Percentiles rank a stretch among this genome's conserved stretches.
Conservation (phyloP, 768 basidiomycete species). For the Termitomyces sp. region DNA sequence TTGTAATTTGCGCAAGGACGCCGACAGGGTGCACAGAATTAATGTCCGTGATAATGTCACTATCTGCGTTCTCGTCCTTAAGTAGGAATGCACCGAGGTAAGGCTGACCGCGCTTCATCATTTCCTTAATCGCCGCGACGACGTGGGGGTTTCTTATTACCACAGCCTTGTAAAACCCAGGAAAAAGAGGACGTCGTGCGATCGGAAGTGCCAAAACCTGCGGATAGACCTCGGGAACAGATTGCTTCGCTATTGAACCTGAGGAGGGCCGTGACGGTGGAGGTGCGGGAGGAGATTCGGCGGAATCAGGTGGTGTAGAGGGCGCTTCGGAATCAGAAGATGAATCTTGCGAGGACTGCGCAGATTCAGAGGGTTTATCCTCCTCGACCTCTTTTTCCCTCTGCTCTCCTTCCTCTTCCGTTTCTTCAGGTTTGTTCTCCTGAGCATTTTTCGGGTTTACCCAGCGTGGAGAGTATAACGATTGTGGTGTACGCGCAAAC, state of each 20-base stretch:
- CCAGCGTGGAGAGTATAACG: constrained; percentile 21
- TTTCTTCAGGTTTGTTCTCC: constrained; percentile 15
- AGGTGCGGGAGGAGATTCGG: constrained; percentile 18
- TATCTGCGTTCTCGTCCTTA: constrained; percentile 91
- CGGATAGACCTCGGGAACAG: constrained; percentile 88
- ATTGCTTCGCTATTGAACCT: constrained; percentile 75
- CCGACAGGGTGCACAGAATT: constrained; percentile 90
- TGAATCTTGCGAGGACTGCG: constrained; percentile 16
- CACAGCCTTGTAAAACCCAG: constrained; percentile 97
- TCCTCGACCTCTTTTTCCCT: constrained; percentile 10
- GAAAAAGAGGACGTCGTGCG: constrained; percentile 92
- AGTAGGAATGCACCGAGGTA: constrained; percentile 96
- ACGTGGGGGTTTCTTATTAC: constrained; percentile 90
- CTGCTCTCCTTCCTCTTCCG: constrained; percentile 12
- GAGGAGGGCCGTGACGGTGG: constrained; percentile 27
- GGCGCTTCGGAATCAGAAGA: constrained; percentile 18
- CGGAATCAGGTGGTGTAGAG: constrained; percentile 21
- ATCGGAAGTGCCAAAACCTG: constrained; percentile 95
- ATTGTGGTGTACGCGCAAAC: constrained; percentile 13
- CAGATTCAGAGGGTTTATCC: constrained; percentile 17
- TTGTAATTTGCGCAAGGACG: constrained; percentile 96
- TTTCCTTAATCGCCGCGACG: constrained; percentile 91
- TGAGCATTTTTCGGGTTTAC: constrained; percentile 23
- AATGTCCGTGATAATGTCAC: constrained; percentile 87
- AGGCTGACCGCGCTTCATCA: constrained; percentile 95